Base-by-base conservation (phyloP, 192 early-diverging fungal genomes). In the Backusella circina region DNA sequence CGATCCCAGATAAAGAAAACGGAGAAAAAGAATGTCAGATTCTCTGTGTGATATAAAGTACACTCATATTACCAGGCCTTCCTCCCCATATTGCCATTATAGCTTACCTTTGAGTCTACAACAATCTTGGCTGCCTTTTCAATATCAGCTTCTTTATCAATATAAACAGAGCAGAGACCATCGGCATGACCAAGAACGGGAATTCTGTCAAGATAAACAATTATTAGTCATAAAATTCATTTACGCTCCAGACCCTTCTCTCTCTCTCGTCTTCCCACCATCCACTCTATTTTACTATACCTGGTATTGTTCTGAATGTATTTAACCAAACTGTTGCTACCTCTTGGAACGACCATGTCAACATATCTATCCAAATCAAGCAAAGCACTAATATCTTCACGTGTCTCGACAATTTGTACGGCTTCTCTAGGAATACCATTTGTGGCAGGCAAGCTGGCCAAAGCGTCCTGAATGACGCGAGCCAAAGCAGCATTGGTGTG, bases 161-260 rank as follows among this genome's bases (percentile, higher is more conserved):
- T 78, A 80, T 90, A 99, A 5, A 94, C 89, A 7, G 95, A 91
- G 87, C 98, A 99, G 54, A 99, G 81, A 26, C 98, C 98, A 84
- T 99, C 98, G 35, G 98, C 98, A 77, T 99, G 98, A 54, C 98
- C 98, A 32, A 99, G 87, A n/a, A 99, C 98, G 31, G 98, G 98
- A 74, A 99, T 99, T 67, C 98, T 93, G 79, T 16, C 61, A 8
- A 44, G 33, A 70, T 23, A 16, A 73, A 7, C 33, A 26, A 18
- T 16, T 32, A 9, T 18, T 65, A 13, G 35, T 33, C 6, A 16
- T 16, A 12, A 13, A 3, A 30, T 18, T 44, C 23, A 9, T 44
- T 44, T 44, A 61, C 23, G 26, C 54, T 23, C 21, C 2, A 57
- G 31, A 50, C 15, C 67, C 36, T 39, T 31, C 26, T 47, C 32